phyloP scores from a whole-genome alignment of 2,329 filamentous ascomycete species.

The Drechslerella coelobrocha region DNA sequence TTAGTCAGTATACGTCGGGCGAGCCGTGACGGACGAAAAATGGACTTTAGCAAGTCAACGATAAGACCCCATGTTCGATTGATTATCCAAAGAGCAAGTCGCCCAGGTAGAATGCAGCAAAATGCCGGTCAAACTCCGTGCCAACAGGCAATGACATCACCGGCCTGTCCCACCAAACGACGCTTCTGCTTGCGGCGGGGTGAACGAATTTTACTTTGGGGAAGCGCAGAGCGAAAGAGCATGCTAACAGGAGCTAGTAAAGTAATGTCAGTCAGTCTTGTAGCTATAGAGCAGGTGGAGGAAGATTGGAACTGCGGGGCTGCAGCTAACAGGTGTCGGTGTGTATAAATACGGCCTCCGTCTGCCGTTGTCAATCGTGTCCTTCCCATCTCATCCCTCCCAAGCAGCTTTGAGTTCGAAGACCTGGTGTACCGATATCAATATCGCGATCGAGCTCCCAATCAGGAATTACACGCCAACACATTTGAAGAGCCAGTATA shows the following conservation, averaged over 20 bases:
- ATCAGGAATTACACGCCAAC: slow-evolving; percentile 32
- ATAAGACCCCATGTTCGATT: no score
- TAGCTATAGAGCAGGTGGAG: neutral
- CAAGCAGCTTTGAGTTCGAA: neutral
- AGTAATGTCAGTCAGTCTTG: neutral
- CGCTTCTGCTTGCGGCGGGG: neutral
- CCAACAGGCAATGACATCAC: neutral
- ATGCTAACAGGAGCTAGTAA: neutral
- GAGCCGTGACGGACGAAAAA: no score
- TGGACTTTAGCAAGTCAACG: no score
- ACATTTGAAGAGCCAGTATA: neutral
- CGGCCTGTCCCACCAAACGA: neutral
- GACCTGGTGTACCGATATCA: neutral
- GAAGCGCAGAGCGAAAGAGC: neutral
- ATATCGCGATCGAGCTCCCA: slow-evolving; percentile 8
- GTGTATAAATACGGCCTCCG: slow-evolving; percentile 27
- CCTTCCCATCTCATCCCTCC: neutral
- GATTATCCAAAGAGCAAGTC: no score
- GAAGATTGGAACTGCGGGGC: neutral
- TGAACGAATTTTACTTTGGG: neutral
- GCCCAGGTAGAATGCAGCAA: no score
- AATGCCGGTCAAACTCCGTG: no score
- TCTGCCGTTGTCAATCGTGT: neutral
- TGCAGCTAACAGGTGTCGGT: neutral
- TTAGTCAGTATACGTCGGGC: no score